These are phyloP conservation scores for Immersiella caudata DNA, from an alignment of 495 filamentous ascomycete genomes.

Conservation along the genomic window DNA sequence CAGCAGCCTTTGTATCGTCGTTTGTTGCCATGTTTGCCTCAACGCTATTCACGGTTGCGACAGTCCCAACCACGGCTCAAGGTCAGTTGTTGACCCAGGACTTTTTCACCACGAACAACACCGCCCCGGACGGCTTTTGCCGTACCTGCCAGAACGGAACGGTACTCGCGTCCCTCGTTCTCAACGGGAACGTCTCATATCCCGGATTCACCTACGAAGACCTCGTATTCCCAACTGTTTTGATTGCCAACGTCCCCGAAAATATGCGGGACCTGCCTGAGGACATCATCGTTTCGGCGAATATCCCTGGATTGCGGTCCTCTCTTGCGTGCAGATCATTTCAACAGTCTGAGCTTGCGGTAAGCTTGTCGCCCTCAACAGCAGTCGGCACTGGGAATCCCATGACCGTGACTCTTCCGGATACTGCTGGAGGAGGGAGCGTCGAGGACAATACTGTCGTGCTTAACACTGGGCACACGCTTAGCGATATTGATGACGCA, in stretches of 20 bases:
- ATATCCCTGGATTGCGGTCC: conserved; percentile 27
- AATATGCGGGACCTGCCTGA: conserved; percentile 16
- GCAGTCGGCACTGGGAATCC: conserved; percentile 16
- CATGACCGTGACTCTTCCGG: conserved; percentile 21
- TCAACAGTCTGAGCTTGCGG: conserved; percentile 22
- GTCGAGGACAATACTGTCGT: conserved; percentile 9
- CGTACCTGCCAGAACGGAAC: conserved; percentile 27
- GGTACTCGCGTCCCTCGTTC: conserved; percentile 24
- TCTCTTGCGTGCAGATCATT: conserved; percentile 27
- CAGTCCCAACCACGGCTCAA: conserved; percentile 17
- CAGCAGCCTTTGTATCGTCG: conserved; percentile 23
- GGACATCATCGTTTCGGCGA: conserved; percentile 23
- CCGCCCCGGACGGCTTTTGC: conserved; percentile 3
- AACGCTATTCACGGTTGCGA: conserved; percentile 24
- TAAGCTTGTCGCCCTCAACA: conserved; percentile 21
- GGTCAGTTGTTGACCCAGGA: conserved; percentile 25
- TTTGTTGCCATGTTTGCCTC: conserved; percentile 24
- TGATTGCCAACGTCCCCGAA: conserved; percentile 17
- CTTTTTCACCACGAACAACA: conserved; percentile 24
- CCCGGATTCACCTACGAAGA: conserved; percentile 31
- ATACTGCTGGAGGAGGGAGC: background rate
- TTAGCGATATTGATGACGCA: background rate
- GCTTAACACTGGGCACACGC: conserved; percentile 9
- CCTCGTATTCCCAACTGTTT: conserved; percentile 28
- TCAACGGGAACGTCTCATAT: conserved; percentile 31